These are phyloP conservation scores for Hypoxylon sp. DNA, from an alignment of 2,329 filamentous ascomycete species.

Conservation along the genomic window DNA sequence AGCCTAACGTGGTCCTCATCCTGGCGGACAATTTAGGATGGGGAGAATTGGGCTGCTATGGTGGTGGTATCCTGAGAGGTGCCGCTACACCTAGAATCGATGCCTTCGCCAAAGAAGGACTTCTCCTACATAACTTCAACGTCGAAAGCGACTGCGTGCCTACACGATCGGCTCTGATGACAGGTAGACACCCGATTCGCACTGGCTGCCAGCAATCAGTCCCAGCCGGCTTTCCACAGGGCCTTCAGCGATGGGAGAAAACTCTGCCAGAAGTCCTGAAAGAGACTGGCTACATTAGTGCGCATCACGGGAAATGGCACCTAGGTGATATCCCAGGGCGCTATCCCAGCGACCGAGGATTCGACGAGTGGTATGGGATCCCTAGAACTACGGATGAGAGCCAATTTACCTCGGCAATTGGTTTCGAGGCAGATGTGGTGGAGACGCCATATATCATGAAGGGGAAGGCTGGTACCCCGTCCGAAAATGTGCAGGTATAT, in stretches of 20 bases:
- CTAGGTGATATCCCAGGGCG: not conserved
- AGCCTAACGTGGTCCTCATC: not conserved
- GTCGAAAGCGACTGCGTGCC: slow-evolving; percentile 1
- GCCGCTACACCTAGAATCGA: not conserved
- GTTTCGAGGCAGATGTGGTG: not conserved
- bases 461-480: not conserved
- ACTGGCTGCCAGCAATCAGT: slow-evolving; percentile 1
- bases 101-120: not conserved
- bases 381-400: not conserved
- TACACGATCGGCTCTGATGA: not conserved
- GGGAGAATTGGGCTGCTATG: not conserved
- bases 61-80: not conserved
- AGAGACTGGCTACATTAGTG: not conserved
- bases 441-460: not conserved
- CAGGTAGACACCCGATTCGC: not conserved
- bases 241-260: not conserved
- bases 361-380: not conserved
- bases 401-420: not conserved
- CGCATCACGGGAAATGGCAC: not conserved
- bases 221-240: not conserved
- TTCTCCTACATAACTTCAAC: not conserved
- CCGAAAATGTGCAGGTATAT: not conserved
- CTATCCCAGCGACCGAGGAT: not conserved
- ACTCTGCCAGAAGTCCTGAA: not conserved
- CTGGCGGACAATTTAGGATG: not conserved